Conservation (phyloP, 768 basidiomycete species). For the Calocybe cyanea region DNA sequence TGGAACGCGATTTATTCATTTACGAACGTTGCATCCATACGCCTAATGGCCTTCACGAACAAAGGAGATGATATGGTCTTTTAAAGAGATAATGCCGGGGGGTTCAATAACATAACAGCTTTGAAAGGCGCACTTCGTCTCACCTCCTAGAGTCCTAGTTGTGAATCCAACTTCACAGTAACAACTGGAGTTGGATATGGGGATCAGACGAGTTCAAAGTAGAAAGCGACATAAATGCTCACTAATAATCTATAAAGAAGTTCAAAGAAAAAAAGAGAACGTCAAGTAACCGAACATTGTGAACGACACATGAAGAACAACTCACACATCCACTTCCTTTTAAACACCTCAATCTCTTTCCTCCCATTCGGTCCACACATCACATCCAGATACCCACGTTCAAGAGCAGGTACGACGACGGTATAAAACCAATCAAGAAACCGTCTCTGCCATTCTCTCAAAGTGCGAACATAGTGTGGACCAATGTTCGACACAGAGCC, state of each 20-base stretch:
- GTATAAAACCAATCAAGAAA: constrained; percentile 57
- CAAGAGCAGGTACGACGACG: constrained; percentile 56
- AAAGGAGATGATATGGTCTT: too few species aligned
- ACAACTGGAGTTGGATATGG: constrained; percentile 36
- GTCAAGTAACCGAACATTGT: constrained; percentile 10
- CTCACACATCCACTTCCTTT: constrained; percentile 70
- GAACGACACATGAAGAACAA: background rate
- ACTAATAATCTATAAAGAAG: constrained; percentile 43
- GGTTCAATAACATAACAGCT: too few species aligned
- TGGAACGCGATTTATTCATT: too few species aligned
- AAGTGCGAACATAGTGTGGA: constrained; percentile 74
- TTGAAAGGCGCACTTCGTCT: too few species aligned
- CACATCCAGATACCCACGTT: constrained; percentile 55
- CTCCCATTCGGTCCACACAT: constrained; percentile 39
- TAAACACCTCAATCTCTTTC: constrained; percentile 69
- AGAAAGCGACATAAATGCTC: constrained; percentile 15
- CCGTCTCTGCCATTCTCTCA: constrained; percentile 69
- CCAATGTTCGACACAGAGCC: constrained; percentile 71
- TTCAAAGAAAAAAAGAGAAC: too few species aligned
- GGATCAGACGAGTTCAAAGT: too few species aligned
- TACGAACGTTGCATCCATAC: too few species aligned
- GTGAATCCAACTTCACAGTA: constrained; percentile 77
- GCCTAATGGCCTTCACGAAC: too few species aligned
- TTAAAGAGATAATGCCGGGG: too few species aligned
- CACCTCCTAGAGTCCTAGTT: constrained; percentile 61